phyloP scores from a whole-genome alignment of 163 green algal genomes.

The Volvox carteri region DNA sequence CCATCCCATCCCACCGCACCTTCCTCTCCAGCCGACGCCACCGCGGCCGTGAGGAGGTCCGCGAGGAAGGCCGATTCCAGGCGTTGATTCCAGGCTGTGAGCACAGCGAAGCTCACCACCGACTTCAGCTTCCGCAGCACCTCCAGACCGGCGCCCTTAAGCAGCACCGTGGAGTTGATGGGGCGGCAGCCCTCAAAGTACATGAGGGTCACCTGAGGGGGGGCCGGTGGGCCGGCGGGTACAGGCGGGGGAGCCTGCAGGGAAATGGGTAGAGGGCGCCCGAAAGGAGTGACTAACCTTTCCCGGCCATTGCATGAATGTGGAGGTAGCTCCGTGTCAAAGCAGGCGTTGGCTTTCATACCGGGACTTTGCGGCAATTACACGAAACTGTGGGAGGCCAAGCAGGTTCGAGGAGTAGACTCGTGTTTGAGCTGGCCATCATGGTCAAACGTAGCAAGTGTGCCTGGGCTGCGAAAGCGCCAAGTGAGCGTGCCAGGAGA shows the following conservation, averaged over 20 bases:
- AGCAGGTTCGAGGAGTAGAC: no score
- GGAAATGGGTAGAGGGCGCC: background rate
- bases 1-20: no score
- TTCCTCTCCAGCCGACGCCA: conserved; percentile 42
- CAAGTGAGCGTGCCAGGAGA: no score
- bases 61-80: conserved; percentile 88
- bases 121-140: conserved; percentile 83
- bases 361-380: no score
- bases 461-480: no score
- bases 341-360: no score
- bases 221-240: background rate
- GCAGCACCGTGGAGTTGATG: conserved; percentile 85
- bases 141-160: conserved; percentile 69
- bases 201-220: conserved; percentile 74
- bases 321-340: no score
- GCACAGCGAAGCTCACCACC: conserved; percentile 81
- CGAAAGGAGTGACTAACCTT: no score
- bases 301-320: no score
- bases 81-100: conserved; percentile 83
- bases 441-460: no score
- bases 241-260: background rate
- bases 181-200: conserved; percentile 67
- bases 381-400: no score
- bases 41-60: conserved; percentile 75
- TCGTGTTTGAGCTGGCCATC: no score